Percentiles rank a stretch among this genome's conserved stretches.
phyloP scores from a whole-genome alignment of 495 filamentous ascomycete species.

The Hypoxylon intermedium region DNA sequence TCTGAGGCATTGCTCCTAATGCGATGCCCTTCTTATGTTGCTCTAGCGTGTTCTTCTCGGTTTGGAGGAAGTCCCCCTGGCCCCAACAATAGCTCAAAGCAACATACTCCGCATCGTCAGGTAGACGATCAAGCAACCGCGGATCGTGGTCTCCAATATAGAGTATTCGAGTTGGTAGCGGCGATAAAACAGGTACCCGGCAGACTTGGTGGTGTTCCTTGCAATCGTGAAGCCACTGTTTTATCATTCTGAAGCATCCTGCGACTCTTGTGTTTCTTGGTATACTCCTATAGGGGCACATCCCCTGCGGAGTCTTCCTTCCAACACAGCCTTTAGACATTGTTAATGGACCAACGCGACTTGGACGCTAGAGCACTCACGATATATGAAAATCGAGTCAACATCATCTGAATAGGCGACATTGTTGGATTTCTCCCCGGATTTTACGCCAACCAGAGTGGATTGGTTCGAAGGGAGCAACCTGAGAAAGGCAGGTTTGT shows the following conservation, averaged over 20 bases:
- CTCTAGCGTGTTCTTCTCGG: not conserved
- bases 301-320: not conserved
- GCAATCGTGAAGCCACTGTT: not conserved
- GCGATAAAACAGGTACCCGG: not conserved
- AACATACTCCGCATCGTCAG: not conserved
- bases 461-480: not conserved
- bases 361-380: not conserved
- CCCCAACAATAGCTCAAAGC: not conserved
- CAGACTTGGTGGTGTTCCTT: not conserved
- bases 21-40: not conserved
- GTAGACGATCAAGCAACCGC: not conserved
- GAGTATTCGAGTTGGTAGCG: not conserved
- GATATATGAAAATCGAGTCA: slow-evolving; percentile 3
- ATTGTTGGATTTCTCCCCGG: not conserved
- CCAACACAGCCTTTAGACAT: not conserved
- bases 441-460: not conserved
- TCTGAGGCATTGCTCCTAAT: not conserved
- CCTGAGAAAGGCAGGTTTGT: not conserved
- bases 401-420: not conserved
- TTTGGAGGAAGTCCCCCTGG: not conserved
- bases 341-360: no score
- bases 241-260: not conserved
- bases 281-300: not conserved
- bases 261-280: not conserved
- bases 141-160: not conserved